A percentile compares a stretch with the other conserved stretches of the same genome.
Evolutionary conservation across 768 basidiomycete species (phyloP).

Genomic region (Tricholoma terreum): DNA sequence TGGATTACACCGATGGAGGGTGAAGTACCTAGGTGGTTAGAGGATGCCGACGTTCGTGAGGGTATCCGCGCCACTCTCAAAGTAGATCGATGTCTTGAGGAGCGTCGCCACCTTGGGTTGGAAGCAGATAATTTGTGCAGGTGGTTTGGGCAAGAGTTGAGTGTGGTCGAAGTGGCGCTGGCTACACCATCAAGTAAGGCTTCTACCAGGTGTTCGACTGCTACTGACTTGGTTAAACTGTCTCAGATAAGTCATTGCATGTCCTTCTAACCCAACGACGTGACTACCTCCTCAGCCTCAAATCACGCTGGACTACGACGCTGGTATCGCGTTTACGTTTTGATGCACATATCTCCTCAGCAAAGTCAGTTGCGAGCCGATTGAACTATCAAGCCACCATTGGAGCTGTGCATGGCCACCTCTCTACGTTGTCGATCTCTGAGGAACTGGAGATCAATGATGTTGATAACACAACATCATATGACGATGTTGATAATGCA

Average conservation of each 20-base stretch:
- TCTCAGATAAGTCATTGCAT: not conserved
- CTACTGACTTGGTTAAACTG: not conserved
- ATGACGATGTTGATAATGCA: not conserved
- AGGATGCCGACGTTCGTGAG: conserved; percentile 19
- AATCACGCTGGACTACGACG: not conserved
- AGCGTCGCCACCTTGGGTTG: conserved; percentile 10
- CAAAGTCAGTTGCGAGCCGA: not conserved
- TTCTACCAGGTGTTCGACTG: not conserved
- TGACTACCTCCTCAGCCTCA: not conserved
- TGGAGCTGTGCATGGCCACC: not conserved
- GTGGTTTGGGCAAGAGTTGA: conserved; percentile 1
- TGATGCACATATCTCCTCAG: not conserved
- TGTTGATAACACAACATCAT: too few species aligned
- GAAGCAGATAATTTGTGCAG: conserved; percentile 29
- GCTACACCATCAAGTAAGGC: conserved; percentile 3
- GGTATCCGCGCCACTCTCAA: conserved; percentile 19
- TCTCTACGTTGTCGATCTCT: not conserved
- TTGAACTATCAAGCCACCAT: not conserved
- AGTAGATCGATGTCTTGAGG: conserved; percentile 15
- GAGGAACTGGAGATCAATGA: not conserved
- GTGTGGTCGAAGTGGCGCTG: not conserved
- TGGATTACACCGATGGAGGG: conserved; percentile 24
- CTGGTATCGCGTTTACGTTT: not conserved
- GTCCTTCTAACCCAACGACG: not conserved
- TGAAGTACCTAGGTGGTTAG: conserved; percentile 28